Conservation (phyloP, 108 stramenopile genomes). For the Fragilaria crotonensis region DNA sequence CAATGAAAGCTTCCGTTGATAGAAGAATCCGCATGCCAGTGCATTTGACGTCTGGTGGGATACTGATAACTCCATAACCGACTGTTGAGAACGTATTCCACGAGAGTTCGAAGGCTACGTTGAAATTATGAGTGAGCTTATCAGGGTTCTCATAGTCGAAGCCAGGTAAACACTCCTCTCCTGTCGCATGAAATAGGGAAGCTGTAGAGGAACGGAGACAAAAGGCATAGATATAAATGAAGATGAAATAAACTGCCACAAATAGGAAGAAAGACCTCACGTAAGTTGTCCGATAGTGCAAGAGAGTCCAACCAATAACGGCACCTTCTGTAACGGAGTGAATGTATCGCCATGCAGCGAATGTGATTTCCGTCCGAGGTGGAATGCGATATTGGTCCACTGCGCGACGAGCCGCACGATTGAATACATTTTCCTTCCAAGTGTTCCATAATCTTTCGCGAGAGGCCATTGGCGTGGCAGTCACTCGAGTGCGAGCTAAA, state of each 20-base stretch:
- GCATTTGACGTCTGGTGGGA: conserved; percentile 10
- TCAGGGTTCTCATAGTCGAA: not conserved
- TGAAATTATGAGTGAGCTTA: not conserved
- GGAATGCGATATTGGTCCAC: no score
- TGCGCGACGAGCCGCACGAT: no score
- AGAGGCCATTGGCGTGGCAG: no score
- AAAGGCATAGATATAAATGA: conserved; percentile 14
- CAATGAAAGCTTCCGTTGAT: conserved; percentile 24
- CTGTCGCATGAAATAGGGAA: not conserved
- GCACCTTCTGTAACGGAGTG: no score
- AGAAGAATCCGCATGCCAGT: conserved; percentile 15
- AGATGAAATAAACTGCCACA: conserved; percentile 12
- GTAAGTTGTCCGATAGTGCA: not conserved
- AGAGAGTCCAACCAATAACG: conserved; percentile 2
- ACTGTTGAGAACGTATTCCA: conserved; percentile 35
- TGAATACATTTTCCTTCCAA: no score
- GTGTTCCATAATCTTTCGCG: no score
- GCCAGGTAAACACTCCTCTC: conserved; percentile 10
- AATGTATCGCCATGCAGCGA: no score
- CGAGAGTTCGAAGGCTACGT: conserved; percentile 18
- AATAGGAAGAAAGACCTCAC: conserved; percentile 2
- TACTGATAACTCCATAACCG: conserved; percentile 21
- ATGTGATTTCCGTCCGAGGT: no score
- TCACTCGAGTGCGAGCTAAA: no score
- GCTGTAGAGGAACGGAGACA: conserved; percentile 3